A percentile compares a stretch with the other conserved stretches of the same genome.
These are phyloP conservation scores for Oldenlandia corymbosa DNA, from an alignment of 257 asterid species.

Conservation along the genomic window DNA sequence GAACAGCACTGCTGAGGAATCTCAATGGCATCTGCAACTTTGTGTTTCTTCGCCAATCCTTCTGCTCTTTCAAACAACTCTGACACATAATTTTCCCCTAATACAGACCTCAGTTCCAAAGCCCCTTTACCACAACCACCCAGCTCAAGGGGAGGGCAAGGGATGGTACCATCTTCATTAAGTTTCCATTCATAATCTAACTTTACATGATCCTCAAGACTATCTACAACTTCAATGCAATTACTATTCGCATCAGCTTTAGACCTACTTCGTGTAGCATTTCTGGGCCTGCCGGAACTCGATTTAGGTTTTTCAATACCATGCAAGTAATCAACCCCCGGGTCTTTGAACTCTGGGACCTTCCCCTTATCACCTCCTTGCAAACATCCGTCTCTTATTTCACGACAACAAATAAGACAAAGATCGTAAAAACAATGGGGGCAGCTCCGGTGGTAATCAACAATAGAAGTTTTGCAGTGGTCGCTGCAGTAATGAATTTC, in stretches of 20 bases:
- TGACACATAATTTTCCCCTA: slow-evolving; percentile 33
- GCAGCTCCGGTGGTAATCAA: slow-evolving; percentile 75
- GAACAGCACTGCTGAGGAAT: slow-evolving; percentile 32
- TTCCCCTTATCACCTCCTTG: slow-evolving; percentile 40
- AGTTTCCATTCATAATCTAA: slow-evolving; percentile 40
- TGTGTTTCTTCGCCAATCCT: slow-evolving; percentile 20
- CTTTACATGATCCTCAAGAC: slow-evolving; percentile 11
- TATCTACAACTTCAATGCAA: slow-evolving; percentile 18
- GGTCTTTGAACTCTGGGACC: slow-evolving; percentile 18
- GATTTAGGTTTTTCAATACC: slow-evolving; percentile 16
- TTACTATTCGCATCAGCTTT: neutral
- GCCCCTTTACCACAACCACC: slow-evolving; percentile 62
- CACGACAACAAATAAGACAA: slow-evolving; percentile 76
- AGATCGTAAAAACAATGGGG: slow-evolving; percentile 62
- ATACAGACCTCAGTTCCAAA: slow-evolving; percentile 43
- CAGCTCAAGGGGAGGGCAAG: slow-evolving; percentile 42
- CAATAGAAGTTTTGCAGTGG: slow-evolving; percentile 66
- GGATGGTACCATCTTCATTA: slow-evolving; percentile 43
- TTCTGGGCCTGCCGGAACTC: slow-evolving; percentile 9
- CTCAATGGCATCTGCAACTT: slow-evolving; percentile 15
- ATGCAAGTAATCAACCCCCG: slow-evolving; percentile 41
- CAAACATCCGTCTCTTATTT: slow-evolving; percentile 55
- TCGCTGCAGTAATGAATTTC: slow-evolving; percentile 48
- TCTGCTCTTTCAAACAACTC: slow-evolving; percentile 44
- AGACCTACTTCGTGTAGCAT: no score